Evolutionary conservation across 495 filamentous ascomycete genomes (phyloP).

Genomic region (Penicillium macrosclerotiorum): DNA sequence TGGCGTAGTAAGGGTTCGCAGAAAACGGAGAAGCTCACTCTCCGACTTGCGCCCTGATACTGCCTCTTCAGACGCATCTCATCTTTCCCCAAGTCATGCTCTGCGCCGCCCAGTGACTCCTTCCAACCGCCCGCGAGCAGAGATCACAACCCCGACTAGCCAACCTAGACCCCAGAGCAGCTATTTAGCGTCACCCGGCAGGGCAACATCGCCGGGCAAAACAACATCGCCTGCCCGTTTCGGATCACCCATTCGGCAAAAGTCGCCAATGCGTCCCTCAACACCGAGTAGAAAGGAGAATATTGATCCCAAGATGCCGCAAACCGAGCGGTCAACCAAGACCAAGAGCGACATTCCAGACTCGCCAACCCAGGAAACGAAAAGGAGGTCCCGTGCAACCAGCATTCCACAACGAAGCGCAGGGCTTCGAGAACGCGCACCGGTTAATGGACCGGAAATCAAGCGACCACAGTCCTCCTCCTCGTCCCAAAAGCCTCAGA

Average conservation of each 20-base stretch:
- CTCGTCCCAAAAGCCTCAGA: constrained; percentile 50
- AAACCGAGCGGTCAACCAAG: constrained; percentile 35
- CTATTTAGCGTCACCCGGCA: constrained; percentile 29
- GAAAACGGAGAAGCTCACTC: constrained; percentile 87
- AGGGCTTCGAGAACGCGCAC: constrained; percentile 53
- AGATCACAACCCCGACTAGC: constrained; percentile 32
- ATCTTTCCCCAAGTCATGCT: constrained; percentile 33
- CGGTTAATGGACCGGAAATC: constrained; percentile 35
- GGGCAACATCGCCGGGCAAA: constrained; percentile 34
- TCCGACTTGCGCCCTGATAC: constrained; percentile 76
- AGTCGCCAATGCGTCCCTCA: constrained; percentile 38
- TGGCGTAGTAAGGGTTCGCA: constrained; percentile 48
- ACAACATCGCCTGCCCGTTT: constrained; percentile 29
- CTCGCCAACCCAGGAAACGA: constrained; percentile 41
- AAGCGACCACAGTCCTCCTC: constrained; percentile 36
- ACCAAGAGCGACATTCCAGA: constrained; percentile 37
- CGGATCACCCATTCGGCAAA: constrained; percentile 34
- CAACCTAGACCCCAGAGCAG: constrained; percentile 35
- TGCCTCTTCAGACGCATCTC: constrained; percentile 36
- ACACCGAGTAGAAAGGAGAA: constrained; percentile 61
- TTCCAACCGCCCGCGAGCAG: constrained; percentile 27
- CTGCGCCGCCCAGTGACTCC: constrained; percentile 39
- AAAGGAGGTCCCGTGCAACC: constrained; percentile 51
- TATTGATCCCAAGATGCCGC: constrained; percentile 34
- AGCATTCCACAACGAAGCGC: constrained; percentile 49